A percentile compares a stretch with the other conserved stretches of the same genome.
phyloP scores from a whole-genome alignment of 2,329 filamentous ascomycete species.

The Colletotrichum gigasporum region DNA sequence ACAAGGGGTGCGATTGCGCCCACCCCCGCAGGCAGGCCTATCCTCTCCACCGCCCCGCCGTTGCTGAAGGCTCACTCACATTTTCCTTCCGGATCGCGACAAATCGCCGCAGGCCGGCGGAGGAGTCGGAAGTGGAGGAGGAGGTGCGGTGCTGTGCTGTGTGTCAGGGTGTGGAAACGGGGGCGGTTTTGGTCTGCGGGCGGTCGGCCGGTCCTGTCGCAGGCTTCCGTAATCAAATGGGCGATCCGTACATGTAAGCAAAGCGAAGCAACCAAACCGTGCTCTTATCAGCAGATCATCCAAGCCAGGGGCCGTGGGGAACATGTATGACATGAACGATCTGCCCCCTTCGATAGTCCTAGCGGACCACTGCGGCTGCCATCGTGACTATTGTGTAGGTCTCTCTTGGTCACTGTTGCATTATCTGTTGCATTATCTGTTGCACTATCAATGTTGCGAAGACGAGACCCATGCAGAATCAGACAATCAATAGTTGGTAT shows the following conservation, averaged over 20 bases:
- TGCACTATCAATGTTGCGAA: not conserved
- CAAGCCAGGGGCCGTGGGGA: not conserved
- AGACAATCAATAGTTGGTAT: conserved; percentile 2
- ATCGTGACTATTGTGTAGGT: too few species aligned
- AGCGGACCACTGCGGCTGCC: not conserved
- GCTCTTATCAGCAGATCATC: conserved; percentile 11
- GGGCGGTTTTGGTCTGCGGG: not conserved
- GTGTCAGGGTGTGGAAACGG: not conserved
- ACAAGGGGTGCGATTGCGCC: too few species aligned
- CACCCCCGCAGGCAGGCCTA: conserved; percentile 1
- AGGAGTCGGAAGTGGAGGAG: not conserved
- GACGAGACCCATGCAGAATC: not conserved
- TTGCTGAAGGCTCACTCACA: conserved; percentile 1
- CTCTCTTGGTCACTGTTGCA: too few species aligned
- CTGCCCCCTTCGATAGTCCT: not conserved
- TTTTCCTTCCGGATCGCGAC: conserved; percentile 6
- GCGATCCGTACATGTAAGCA: conserved; percentile 8
- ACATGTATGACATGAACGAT: not conserved
- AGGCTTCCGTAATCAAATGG: conserved; percentile 7
- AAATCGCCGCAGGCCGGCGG: conserved; percentile 5
- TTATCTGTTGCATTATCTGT: not conserved
- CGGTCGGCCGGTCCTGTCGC: conserved; percentile 6
- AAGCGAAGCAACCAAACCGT: too few species aligned
- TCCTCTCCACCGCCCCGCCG: conserved; percentile 17
- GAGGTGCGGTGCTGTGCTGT: not conserved